These are phyloP conservation scores for Ceratobasidium sp. DNA, from an alignment of 1,284 basidiomycete species.

Conservation along the genomic window DNA sequence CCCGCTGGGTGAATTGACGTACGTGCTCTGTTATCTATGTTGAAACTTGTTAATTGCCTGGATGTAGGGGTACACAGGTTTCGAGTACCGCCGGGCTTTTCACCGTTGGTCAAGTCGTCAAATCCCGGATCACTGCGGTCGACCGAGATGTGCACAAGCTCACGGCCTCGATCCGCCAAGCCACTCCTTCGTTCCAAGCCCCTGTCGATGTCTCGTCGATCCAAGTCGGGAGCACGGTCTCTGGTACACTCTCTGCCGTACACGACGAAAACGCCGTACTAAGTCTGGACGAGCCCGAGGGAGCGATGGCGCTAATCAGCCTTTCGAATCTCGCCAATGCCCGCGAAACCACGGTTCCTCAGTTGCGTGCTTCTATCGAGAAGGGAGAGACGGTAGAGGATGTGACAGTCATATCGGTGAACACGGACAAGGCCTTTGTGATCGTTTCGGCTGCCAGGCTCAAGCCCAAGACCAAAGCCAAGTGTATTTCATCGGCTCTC, in stretches of 20 bases:
- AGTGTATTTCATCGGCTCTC: neutral
- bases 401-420: slow-evolving; percentile 90
- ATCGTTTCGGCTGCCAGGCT: slow-evolving; percentile 76
- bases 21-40: slow-evolving; percentile 50
- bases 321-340: slow-evolving; percentile 90
- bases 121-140: slow-evolving; percentile 85
- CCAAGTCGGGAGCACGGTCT: slow-evolving; percentile 80
- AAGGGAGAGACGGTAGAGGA: slow-evolving; percentile 80
- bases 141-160: slow-evolving; percentile 75
- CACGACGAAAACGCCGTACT: slow-evolving; percentile 88
- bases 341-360: slow-evolving; percentile 74
- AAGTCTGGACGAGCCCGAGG: slow-evolving; percentile 71
- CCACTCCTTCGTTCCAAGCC: slow-evolving; percentile 67
- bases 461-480: slow-evolving; percentile 49
- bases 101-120: slow-evolving; percentile 84
- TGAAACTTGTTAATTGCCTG: neutral
- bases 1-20: slow-evolving; percentile 86
- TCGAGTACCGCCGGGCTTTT: slow-evolving; percentile 77
- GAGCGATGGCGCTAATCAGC: slow-evolving; percentile 85
- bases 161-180: slow-evolving; percentile 89
- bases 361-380: slow-evolving; percentile 75
- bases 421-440: slow-evolving; percentile 87
- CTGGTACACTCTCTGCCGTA: slow-evolving; percentile 78
- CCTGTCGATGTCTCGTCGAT: slow-evolving; percentile 75
- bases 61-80: slow-evolving; percentile 70